Evolutionary conservation across 1,284 basidiomycete species (phyloP), one percentile per base, ranked within the genome.

Genomic region (Leucoagaricus sp.): DNA sequence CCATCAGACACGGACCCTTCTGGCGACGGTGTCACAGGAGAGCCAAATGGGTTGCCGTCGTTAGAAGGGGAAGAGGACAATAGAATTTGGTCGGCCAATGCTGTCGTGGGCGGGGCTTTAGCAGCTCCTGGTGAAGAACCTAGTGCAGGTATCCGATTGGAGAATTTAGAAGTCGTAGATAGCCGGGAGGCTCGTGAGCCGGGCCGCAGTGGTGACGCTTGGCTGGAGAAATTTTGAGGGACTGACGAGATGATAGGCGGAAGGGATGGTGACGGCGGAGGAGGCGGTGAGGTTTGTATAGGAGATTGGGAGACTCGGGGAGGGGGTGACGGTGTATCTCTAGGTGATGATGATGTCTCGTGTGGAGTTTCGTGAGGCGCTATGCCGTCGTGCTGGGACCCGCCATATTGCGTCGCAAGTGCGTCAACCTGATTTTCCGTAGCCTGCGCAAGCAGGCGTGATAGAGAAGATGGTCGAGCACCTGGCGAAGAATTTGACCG

Each of bases 381-480:
- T 36, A 38, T 28, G 26, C 46, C 55, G 40, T 50, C 41, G 21
- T 21, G 42, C 40, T 38, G 26, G n/a, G 23, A 42, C 6, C 17
- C 38, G 29, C 31, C 15, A 19, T 47, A 12, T n/a, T 51, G 54
- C 6, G 41, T 12, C 25, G 15, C 10, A 21, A 46, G 49, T 7
- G 34, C n/a, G 15, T 57, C 55, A 15, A 47, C 25, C 21, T 46
- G 49, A 47, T 57, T 73, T 13, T 64, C 60, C 17, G 68, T 61
- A 9, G 89, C 89, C 62, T 91, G 89, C 0, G 89, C 89, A 23
- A 91, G 75, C 5, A 91, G 73, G 33, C 86, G 81, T 13, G 89
- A 91, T 58, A 91, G 73, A 4, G 89, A 90, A 5, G 89, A 91
- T 1, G 85, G 88, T 4, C 88, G 84, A 3, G 83, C 83, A 15